phyloP scores from a whole-genome alignment of 2,329 filamentous ascomycete species.

The Trichoderma gracile region DNA sequence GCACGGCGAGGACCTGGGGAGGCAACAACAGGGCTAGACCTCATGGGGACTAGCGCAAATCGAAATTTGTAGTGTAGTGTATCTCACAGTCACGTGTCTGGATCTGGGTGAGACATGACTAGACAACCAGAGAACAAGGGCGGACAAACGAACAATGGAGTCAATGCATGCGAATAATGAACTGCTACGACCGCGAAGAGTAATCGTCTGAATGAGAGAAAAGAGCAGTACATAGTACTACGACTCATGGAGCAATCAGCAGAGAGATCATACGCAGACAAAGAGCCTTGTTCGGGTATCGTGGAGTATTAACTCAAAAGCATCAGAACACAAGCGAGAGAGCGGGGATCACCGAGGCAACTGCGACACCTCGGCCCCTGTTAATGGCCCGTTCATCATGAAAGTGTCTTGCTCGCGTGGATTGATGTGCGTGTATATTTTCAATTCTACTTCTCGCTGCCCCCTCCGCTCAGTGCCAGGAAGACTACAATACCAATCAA shows the following conservation, averaged over 20 bases:
- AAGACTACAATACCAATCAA: constrained; percentile 56
- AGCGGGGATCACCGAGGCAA: not conserved
- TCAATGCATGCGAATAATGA: too few relatives aligned
- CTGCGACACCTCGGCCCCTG: too few relatives aligned
- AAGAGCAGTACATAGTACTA: not conserved
- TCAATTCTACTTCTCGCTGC: constrained; percentile 48
- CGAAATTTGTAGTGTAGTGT: not conserved
- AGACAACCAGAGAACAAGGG: not conserved
- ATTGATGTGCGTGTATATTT: not conserved
- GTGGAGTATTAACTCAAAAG: not conserved
- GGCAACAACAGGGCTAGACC: constrained; percentile 39
- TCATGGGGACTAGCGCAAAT: constrained; percentile 7
- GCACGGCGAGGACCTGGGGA: constrained; percentile 28
- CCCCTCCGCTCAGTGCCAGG: constrained; percentile 55
- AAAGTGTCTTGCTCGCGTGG: not conserved
- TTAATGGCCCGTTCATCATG: not conserved
- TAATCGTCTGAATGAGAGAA: too few relatives aligned
- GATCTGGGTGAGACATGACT: not conserved
- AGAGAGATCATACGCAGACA: not conserved
- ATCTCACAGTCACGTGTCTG: constrained; percentile 7
- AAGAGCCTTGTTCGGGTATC: not conserved
- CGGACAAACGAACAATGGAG: not conserved
- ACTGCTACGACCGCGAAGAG: not conserved
- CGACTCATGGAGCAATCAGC: not conserved
- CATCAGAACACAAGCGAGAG: not conserved